phyloP scores from a whole-genome alignment of 2,329 filamentous ascomycete genomes.

The Colletotrichum neosansevieriae region DNA sequence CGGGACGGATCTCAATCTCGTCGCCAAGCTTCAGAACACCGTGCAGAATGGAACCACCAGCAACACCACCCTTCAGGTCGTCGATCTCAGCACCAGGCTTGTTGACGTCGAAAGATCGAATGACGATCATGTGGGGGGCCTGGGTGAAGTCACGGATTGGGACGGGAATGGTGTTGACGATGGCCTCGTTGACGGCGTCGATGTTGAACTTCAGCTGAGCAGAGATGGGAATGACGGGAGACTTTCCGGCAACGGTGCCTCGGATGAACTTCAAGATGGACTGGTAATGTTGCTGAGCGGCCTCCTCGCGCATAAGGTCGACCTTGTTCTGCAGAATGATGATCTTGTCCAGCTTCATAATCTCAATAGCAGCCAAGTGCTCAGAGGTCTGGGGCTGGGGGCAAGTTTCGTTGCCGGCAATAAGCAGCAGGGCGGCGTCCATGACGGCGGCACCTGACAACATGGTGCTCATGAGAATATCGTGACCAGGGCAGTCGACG shows the following conservation, averaged over 20 bases:
- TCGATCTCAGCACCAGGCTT: constrained; percentile 99
- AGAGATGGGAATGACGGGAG: constrained; percentile 95
- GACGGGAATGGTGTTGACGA: constrained; percentile 94
- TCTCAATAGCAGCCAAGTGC: constrained; percentile 98
- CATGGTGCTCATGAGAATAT: constrained; percentile 99
- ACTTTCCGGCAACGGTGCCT: constrained; percentile 94
- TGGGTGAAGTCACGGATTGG: constrained; percentile 90
- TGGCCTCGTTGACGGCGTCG: constrained; percentile 95
- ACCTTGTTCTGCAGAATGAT: constrained; percentile 99
- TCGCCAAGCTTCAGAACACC: constrained; percentile 97
- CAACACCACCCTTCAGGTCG: constrained; percentile 97
- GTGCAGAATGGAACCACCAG: constrained; percentile 95
- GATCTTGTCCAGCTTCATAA: constrained; percentile 99
- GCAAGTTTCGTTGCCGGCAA: constrained; percentile 98
- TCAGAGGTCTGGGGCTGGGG: constrained; percentile 98
- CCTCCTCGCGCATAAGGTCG: constrained; percentile 96
- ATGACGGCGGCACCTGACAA: constrained; percentile 99
- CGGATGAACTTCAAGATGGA: constrained; percentile 99
- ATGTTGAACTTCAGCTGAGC: constrained; percentile 99
- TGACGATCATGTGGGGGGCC: constrained; percentile 98
- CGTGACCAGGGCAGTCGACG: constrained; percentile 98
- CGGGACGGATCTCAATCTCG: constrained; percentile 98
- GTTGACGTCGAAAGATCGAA: constrained; percentile 99
- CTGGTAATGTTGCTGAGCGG: constrained; percentile 92
- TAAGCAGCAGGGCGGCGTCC: constrained; percentile 96